These are phyloP conservation scores for Schoenoplectus triqueter DNA, from an alignment of 202 grass and related monocot species.

Conservation along the genomic window DNA sequence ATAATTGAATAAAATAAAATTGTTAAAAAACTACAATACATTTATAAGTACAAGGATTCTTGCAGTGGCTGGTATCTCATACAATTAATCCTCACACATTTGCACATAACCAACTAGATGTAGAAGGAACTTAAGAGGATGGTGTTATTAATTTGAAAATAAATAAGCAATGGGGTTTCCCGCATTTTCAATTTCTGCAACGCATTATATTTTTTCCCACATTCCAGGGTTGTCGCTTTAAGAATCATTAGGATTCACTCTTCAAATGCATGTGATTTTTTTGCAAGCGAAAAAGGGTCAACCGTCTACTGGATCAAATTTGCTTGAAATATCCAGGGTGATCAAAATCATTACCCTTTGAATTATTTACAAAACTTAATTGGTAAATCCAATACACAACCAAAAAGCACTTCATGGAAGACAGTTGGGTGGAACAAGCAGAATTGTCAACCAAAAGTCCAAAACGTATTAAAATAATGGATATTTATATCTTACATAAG, in stretches of 20 bases:
- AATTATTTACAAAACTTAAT: neutral
- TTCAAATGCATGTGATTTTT: too few species aligned
- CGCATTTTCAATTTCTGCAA: neutral
- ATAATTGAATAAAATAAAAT: too few species aligned
- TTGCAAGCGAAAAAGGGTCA: too few species aligned
- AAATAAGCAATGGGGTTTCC: neutral
- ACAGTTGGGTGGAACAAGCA: neutral
- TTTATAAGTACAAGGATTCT: too few species aligned
- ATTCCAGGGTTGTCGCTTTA: neutral
- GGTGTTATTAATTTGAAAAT: constrained; percentile 29
- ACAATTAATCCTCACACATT: too few species aligned
- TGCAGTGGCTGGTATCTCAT: too few species aligned
- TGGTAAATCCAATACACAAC: constrained; percentile 14
- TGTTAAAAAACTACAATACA: too few species aligned
- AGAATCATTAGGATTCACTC: too few species aligned
- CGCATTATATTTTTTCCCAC: too few species aligned
- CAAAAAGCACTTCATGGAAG: neutral
- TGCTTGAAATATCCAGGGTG: too few species aligned
- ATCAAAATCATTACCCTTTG: neutral
- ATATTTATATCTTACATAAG: neutral
- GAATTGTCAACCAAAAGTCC: neutral
- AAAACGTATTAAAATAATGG: neutral
- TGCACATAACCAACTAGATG: neutral
- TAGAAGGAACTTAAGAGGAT: constrained; percentile 19
- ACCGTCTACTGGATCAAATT: too few species aligned